Evolutionary conservation across 169 alveolate species (phyloP).

Genomic region (Amoebophrya sp.): DNA sequence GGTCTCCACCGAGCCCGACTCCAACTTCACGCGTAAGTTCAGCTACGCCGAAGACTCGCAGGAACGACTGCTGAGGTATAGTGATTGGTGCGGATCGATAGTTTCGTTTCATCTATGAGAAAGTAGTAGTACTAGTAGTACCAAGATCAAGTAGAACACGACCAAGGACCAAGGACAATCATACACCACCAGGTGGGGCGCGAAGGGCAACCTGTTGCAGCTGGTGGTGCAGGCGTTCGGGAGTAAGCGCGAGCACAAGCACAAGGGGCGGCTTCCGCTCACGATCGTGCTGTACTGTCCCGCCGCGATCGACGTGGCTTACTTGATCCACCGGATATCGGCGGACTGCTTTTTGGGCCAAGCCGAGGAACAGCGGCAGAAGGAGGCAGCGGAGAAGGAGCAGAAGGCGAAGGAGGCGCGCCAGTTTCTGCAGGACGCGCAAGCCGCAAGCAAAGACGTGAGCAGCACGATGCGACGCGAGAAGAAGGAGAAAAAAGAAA

Average conservation of each 20-base stretch:
- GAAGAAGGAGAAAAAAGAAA: not conserved
- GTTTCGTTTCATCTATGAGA: too few relatives aligned
- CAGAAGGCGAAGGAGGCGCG: not conserved
- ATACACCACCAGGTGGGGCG: not conserved
- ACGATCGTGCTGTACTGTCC: not conserved
- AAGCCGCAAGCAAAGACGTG: not conserved
- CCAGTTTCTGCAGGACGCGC: not conserved
- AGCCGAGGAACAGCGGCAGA: not conserved
- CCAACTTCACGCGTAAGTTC: not conserved
- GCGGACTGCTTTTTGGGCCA: not conserved
- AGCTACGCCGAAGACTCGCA: not conserved
- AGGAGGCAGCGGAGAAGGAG: not conserved
- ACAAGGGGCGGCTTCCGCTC: too few relatives aligned
- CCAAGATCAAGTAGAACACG: too few relatives aligned
- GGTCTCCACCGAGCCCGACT: not conserved
- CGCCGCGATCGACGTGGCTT: not conserved
- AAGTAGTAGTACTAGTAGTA: too few relatives aligned
- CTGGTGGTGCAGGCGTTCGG: not conserved
- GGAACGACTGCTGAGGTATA: not conserved
- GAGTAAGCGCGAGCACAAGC: not conserved
- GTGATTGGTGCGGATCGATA: too few relatives aligned
- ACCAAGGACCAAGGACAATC: too few relatives aligned
- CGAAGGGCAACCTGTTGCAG: not conserved
- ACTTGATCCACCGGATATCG: not conserved
- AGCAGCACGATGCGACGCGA: not conserved